Evolutionary conservation across 805 yeast species (phyloP), one percentile per base, ranked within the genome.

Genomic region (Myxozyma udenii): DNA sequence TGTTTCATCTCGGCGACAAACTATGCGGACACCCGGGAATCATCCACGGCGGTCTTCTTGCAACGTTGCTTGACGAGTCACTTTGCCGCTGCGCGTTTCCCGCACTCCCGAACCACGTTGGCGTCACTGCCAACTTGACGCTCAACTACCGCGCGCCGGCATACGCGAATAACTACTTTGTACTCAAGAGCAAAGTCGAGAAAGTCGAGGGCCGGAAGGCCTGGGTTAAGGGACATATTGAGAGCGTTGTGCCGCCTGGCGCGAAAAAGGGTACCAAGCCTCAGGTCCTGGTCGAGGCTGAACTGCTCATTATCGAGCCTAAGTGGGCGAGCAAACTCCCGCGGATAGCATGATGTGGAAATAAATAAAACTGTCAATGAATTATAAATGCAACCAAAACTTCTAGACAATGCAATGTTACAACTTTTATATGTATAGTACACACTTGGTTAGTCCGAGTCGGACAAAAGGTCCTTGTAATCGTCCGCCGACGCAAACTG

Each of bases 401-500:
- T 36, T 36, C 19, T 36, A 16, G 40, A 44, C 16, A n/a, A 22
- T 46, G 24, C 30, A 19, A 24, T 11, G 19, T n/a, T 18, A 23
- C 26, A 25, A 16, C 16, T 36, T 24, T 22, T 18, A 7, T 30
- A 9, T 16, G 9, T 23, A 16, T 21, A 35, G 3, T 18, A 43
- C 28, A 16, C 37, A 38, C 25, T 9, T 25, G 19, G 3, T 40
- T 25, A 25, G 48, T 79, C 81, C 25, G 76, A 76, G 66, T 9
- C 9, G 33, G 33, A 28, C 9, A 86, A 70, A 61, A 82, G 83
- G 64, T 86, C 75, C 24, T 91, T 83, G 66, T 88, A 89, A 55
- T 86, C 95, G 38, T 86, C 96, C 7, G 83, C 95, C 41, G 89
- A 83, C 1, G 96, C 97, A 72, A 88, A 90, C 19, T 81, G 75